A percentile compares a stretch with the other conserved stretches of the same genome.
Evolutionary conservation across 2,329 filamentous ascomycete species (phyloP).

Genomic region (Triangularia verruculosa): DNA sequence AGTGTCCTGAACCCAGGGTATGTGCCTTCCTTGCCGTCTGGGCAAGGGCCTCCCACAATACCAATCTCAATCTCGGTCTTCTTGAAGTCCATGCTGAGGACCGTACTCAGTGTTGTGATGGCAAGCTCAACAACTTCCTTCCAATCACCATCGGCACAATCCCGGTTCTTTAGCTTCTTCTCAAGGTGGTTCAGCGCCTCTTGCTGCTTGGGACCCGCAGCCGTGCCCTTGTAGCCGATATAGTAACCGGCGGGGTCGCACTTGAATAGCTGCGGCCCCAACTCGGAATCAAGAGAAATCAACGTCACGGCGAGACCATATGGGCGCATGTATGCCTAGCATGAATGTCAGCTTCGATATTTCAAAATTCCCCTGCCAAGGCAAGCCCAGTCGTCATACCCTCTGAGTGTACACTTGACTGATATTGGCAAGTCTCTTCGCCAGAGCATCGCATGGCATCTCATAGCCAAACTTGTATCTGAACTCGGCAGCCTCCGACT

Average conservation of each 20-base stretch:
- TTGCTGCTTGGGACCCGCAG: constrained; percentile 96
- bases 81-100: constrained; percentile 99
- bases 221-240: constrained; percentile 96
- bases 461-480: constrained; percentile 98
- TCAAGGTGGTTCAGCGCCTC: constrained; percentile 97
- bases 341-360: constrained; percentile 23
- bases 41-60: constrained; percentile 83
- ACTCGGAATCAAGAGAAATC: constrained; percentile 89
- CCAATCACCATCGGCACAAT: constrained; percentile 86
- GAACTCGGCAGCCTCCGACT: constrained; percentile 96
- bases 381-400: constrained; percentile 46
- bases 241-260: constrained; percentile 98
- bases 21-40: constrained; percentile 79
- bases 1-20: constrained; percentile 79
- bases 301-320: constrained; percentile 93
- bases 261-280: constrained; percentile 94
- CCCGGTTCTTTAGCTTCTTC: constrained; percentile 99
- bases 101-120: constrained; percentile 91
- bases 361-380: background rate
- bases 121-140: constrained; percentile 97
- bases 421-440: constrained; percentile 97
- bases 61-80: constrained; percentile 98
- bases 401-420: constrained; percentile 98
- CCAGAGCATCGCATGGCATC: constrained; percentile 96
- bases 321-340: constrained; percentile 89